Percentiles rank a stretch among this genome's conserved stretches.
Evolutionary conservation across 2,329 filamentous ascomycete genomes (phyloP).

Genomic region (Ceratocystis albifundus): DNA sequence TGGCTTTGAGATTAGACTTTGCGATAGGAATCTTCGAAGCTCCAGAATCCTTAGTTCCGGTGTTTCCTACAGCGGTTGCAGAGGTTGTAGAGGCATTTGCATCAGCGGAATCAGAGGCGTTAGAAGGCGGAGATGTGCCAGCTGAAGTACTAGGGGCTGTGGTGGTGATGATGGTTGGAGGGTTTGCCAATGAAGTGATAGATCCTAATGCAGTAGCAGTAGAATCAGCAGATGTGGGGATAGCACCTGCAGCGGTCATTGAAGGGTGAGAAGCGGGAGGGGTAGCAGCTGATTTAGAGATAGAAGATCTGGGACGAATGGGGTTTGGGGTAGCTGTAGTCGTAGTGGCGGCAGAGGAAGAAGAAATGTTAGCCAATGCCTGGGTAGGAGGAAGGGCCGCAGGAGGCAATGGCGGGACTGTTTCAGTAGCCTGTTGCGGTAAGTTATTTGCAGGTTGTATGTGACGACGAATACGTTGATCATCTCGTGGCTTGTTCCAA

Average conservation of each 20-base stretch:
- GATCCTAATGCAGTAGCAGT: slow-evolving; percentile 31
- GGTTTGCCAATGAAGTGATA: background rate
- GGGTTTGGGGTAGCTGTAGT: background rate
- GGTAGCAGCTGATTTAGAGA: background rate
- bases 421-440: background rate
- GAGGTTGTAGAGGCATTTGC: background rate
- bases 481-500: background rate
- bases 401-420: background rate
- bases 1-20: background rate
- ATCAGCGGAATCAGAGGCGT: slow-evolving; percentile 23
- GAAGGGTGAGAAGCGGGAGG: background rate
- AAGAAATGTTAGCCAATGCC: background rate
- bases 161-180: slow-evolving; percentile 2
- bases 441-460: slow-evolving; percentile 30
- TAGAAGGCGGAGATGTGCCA: slow-evolving; percentile 30
- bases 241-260: background rate
- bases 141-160: slow-evolving; percentile 10
- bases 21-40: background rate
- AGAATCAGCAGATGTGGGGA: background rate
- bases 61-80: background rate
- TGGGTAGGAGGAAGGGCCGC: background rate
- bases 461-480: background rate
- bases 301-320: background rate
- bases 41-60: background rate
- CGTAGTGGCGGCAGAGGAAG: background rate